These are phyloP conservation scores for Onygenales sp. DNA, from an alignment of 2,329 filamentous ascomycete genomes.

Conservation along the genomic window DNA sequence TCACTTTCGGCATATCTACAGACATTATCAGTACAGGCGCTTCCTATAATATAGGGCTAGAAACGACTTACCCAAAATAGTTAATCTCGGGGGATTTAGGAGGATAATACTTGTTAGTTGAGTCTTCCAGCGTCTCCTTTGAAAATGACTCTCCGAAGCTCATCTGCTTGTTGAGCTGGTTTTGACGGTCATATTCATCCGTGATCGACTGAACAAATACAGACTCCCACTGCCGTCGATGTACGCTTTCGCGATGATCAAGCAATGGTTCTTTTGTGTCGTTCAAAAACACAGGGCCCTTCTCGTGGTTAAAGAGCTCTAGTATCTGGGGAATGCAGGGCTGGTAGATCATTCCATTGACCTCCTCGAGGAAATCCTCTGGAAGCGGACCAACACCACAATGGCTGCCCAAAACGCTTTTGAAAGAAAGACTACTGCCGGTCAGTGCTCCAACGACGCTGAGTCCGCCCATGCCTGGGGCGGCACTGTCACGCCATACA, in stretches of 20 bases:
- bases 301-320: slow-evolving; percentile 22
- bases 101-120: slow-evolving; percentile 22
- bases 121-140: slow-evolving; percentile 20
- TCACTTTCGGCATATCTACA: slow-evolving; percentile 30
- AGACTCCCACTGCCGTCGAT: slow-evolving; percentile 20
- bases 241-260: slow-evolving; percentile 9
- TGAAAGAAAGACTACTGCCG: slow-evolving; percentile 23
- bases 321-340: slow-evolving; percentile 24
- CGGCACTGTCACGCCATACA: slow-evolving; percentile 15
- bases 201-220: slow-evolving; percentile 24
- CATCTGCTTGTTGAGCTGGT: slow-evolving; percentile 23
- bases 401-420: slow-evolving; percentile 22
- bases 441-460: slow-evolving; percentile 21
- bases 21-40: slow-evolving; percentile 2
- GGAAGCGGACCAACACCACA: slow-evolving; percentile 22
- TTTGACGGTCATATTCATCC: slow-evolving; percentile 20
- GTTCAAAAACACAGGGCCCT: slow-evolving; percentile 1
- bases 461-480: slow-evolving; percentile 21
- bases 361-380: slow-evolving; percentile 22
- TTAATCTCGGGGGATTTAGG: slow-evolving; percentile 25
- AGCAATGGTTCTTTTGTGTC: neutral
- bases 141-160: slow-evolving; percentile 25
- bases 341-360: slow-evolving; percentile 20
- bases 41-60: neutral
- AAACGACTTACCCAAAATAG: slow-evolving; percentile 32